Evolutionary conservation across 1,139 yeast genomes (phyloP), one percentile per base, ranked within the genome.

Genomic region (Candida sanyaensis): DNA sequence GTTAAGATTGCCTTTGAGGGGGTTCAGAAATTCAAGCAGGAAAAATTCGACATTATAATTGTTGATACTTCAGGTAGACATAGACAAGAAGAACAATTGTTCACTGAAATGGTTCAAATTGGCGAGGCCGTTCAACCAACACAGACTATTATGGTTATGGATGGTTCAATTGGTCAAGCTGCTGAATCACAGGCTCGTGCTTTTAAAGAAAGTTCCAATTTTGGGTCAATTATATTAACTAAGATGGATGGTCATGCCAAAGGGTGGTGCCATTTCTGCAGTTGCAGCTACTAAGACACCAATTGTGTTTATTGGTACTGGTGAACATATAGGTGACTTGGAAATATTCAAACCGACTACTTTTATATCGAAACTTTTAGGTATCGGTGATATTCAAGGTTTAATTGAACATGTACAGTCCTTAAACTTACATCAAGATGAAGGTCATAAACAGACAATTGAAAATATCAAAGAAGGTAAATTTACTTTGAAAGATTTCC

Each of bases 221-320:
- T 93, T 62, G 99, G 99, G 61, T 92, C 98, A 26, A 93, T 93
- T 55, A 88, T 93, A 52, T 78, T 93, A 64, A 93, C 99, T 28
- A 93, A 93, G 67, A 86, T 93, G 96, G 99, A 93, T 67, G 99
- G 99, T 42, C 98, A 93, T 63, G 99, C 99, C 37, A 93, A 88
- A 69, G 99, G 99, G 99, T 72, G 99, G 99, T 76, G 99, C 99
- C 26, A 91, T 93, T 48, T 90, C 97, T 38, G 99, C 99, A 0
- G 98, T 93, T 47, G 99, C 99, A 1, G 96, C 97, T 1, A 92
- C 99, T 11, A 80, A 88, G 50, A 93, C 98, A 0, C 99, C 99
- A n/a, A 88, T 93, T 58, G 88, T 88, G 7, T 93, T 93, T 63
- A 93, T 93, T 50, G 99, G 99, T 79, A 92, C 98, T 1, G 99